A percentile compares a stretch with the other conserved stretches of the same genome.
Evolutionary conservation across 139 green algal species (phyloP).

Genomic region (Eudorina sp.): DNA sequence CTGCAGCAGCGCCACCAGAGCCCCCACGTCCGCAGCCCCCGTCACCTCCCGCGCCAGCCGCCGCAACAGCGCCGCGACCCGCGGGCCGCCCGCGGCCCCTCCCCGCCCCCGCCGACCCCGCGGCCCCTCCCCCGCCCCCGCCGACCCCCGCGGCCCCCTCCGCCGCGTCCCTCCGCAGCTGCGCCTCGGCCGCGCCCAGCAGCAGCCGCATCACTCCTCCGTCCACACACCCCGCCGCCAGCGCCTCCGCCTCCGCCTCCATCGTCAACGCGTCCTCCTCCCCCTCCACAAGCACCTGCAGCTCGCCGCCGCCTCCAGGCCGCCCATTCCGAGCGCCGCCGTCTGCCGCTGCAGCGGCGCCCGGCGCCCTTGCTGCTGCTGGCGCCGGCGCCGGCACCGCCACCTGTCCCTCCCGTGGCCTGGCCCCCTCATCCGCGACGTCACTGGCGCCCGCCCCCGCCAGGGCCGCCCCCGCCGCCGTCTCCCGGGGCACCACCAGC

Average conservation of each 20-base stretch:
- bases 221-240: slow-evolving; percentile 7
- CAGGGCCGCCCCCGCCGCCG: slow-evolving; percentile 1
- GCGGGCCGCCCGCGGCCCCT: neutral
- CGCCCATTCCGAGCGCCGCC: too few relatives aligned
- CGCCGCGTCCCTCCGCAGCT: neutral
- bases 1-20: slow-evolving; percentile 16
- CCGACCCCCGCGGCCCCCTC: neutral
- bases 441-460: neutral
- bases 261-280: neutral
- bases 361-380: neutral
- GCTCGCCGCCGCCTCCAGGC: neutral
- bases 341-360: too few relatives aligned
- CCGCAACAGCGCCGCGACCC: slow-evolving; percentile 6
- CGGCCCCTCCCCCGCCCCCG: neutral
- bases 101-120: neutral
- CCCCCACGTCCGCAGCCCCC: neutral
- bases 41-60: slow-evolving; percentile 2
- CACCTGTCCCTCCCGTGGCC: neutral
- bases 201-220: neutral
- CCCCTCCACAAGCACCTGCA: neutral
- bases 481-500: slow-evolving; percentile 20
- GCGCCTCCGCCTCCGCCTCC: slow-evolving; percentile 15
- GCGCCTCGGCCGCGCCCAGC: neutral
- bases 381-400: neutral
- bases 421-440: neutral